Conservation (phyloP, 768 basidiomycete species). For the Suillus alpinus region DNA sequence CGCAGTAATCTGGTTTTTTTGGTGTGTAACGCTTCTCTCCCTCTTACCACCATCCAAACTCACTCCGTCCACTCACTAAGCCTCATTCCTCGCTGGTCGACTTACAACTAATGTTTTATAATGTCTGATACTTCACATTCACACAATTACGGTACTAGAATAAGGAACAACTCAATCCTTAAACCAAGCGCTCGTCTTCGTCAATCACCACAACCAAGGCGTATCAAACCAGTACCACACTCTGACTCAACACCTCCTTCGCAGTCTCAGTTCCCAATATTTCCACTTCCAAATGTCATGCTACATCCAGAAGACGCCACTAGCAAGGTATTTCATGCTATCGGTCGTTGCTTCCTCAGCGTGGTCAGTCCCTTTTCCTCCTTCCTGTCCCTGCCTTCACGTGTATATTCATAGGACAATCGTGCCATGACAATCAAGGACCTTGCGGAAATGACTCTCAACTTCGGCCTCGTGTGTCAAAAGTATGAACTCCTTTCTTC, state of each 20-base stretch:
- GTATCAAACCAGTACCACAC: conserved; percentile 30
- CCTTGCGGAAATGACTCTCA: conserved; percentile 67
- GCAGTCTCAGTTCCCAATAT: conserved; percentile 33
- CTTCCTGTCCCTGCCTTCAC: conserved; percentile 10
- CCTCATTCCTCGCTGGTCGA: not conserved
- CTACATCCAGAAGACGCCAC: conserved; percentile 73
- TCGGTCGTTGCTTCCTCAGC: conserved; percentile 70
- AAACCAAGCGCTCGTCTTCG: conserved; percentile 52
- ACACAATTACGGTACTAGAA: conserved; percentile 54
- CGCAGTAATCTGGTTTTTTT: conserved; percentile 1
- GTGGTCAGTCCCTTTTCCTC: conserved; percentile 48
- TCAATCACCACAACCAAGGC: conserved; percentile 38
- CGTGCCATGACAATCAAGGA: conserved; percentile 87
- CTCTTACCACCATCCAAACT: not conserved
- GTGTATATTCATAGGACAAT: conserved; percentile 52
- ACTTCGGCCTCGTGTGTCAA: conserved; percentile 67
- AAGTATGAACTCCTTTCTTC: conserved; percentile 48
- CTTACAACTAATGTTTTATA: not conserved
- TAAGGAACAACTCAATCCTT: conserved; percentile 49
- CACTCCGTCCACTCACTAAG: not conserved
- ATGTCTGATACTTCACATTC: conserved; percentile 25
- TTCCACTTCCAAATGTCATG: conserved; percentile 62
- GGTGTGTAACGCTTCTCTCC: not conserved
- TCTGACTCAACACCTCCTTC: conserved; percentile 12
- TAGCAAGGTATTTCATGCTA: conserved; percentile 71